Base-by-base conservation (phyloP, 805 yeast species). In the Candida chilensis region DNA sequence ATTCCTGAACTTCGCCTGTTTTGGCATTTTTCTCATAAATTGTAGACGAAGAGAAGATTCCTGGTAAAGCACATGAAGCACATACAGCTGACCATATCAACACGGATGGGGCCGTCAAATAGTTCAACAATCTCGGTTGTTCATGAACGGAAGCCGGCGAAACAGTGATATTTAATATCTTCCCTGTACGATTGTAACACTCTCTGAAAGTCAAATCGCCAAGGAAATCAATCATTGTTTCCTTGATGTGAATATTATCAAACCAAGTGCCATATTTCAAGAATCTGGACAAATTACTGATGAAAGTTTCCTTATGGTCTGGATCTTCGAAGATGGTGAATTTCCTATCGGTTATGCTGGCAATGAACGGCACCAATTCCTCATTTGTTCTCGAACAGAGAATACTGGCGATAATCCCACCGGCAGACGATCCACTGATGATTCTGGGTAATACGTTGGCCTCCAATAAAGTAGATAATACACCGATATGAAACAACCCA, bases 121-220 rank as follows among this genome's bases (percentile, higher is more conserved):
- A 78, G 46, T 83, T 82, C 28, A 92, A 63, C 13, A 92, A 55
- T 17, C 94, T 63, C 3, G 96, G 94, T 51, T 86, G 95, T 45
- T 94, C 98, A 49, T 86, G 90, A 17, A 81, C 64, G 1, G 94
- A 79, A 0, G 94, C 88, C 1, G 96, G 82, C 0, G 96, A 86
- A 0, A 92, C 98, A 0, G 96, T 88, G 28, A 92, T 83, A 48
- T 92, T 92, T 36, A 92, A 61, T n/a, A 92, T 83, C 34, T 88
- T 71, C 0, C 97, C 95, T 0, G 96, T 88, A 44, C 95, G 72
- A 48, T 92, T 86, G 50, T 85, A 90, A 0, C 96, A 95, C 53
- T 90, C 97, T 45, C 86, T 75, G 48, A 92, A 90, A 0, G 98
- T 92, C 39, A 90, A 57, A 47, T 88, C 90, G 1, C 97, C 97